phyloP scores from a whole-genome alignment of 495 filamentous ascomycete genomes.

The Cercophora scortea region DNA sequence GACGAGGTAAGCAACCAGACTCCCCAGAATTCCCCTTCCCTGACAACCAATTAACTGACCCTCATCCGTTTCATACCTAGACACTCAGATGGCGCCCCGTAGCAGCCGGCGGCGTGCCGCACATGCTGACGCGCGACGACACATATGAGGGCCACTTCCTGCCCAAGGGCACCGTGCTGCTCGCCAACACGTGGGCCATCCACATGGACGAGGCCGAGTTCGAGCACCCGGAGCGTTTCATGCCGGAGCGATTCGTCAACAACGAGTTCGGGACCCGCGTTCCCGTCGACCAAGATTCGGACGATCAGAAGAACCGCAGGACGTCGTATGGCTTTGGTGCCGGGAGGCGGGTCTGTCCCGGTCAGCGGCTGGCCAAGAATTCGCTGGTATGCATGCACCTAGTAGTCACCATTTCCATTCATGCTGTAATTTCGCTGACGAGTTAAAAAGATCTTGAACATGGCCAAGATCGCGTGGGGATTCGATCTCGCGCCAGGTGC shows the following conservation, averaged over 20 bases:
- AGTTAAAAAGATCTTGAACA: background rate
- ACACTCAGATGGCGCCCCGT: constrained; percentile 42
- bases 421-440: constrained; percentile 6
- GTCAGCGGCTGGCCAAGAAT: background rate
- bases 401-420: constrained; percentile 22
- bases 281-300: background rate
- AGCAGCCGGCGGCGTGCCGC: constrained; percentile 42
- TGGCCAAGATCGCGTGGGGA: background rate
- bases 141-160: constrained; percentile 25
- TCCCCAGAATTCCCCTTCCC: constrained; percentile 16
- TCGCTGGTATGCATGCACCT: background rate
- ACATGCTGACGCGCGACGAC: constrained; percentile 40
- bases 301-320: background rate
- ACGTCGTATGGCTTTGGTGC: background rate
- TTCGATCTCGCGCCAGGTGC: background rate
- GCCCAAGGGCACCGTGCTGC: constrained; percentile 24
- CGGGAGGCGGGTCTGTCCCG: background rate
- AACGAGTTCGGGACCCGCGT: constrained; percentile 12
- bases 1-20: background rate
- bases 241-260: constrained; percentile 31
- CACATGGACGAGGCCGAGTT: constrained; percentile 50
- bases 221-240: constrained; percentile 39
- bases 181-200: constrained; percentile 28
- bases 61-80: background rate
- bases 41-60: no score